Evolutionary conservation across 768 basidiomycete species (phyloP), one percentile per base, ranked within the genome.

Genomic region (Jaapia argillacea): DNA sequence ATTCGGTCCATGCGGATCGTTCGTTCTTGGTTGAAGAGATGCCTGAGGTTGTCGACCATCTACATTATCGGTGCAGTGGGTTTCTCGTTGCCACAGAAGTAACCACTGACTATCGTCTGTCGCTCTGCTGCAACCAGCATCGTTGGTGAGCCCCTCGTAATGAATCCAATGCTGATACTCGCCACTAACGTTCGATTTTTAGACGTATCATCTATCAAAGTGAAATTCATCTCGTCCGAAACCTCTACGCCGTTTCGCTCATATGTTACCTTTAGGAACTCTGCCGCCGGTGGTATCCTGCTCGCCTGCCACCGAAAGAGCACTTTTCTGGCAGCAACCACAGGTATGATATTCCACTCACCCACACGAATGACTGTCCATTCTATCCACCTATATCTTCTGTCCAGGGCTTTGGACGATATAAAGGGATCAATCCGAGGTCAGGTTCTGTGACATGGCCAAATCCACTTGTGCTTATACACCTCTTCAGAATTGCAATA

Each of bases 161-260:
- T 20, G 36, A 35, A 26, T 27, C 31, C 20, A n/a, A 21, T 36
- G 7, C 13, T 25, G 22, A 5, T 21, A 14, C 27, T 3, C 36
- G 21, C 5, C 22, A 14, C 10, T 42, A 20, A 25, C 26, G 28
- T 36, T 28, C 16, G 23, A 20, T 23, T 28, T 36, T 23, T 20
- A 89, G 87, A 90, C 48, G 88, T 90, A 27, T 89, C 87, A 36
- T 84, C 88, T 0, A 71, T 90, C 48, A 89, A 89, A 68, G 86
- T 78, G 38, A 48, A 33, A 33, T 26, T 35, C 22, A 23, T 13
- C 24, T 21, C 27, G 16, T 42, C 6, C 7, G 13, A n/a, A n/a
- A n/a, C n/a, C n/a, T n/a, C n/a, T n/a, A n/a, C n/a, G n/a, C n/a
- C n/a, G n/a, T n/a, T n/a, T n/a, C n/a, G n/a, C n/a, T n/a, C n/a